phyloP scores from a whole-genome alignment of 305 asterid species.

The Solanum hybrid region DNA sequence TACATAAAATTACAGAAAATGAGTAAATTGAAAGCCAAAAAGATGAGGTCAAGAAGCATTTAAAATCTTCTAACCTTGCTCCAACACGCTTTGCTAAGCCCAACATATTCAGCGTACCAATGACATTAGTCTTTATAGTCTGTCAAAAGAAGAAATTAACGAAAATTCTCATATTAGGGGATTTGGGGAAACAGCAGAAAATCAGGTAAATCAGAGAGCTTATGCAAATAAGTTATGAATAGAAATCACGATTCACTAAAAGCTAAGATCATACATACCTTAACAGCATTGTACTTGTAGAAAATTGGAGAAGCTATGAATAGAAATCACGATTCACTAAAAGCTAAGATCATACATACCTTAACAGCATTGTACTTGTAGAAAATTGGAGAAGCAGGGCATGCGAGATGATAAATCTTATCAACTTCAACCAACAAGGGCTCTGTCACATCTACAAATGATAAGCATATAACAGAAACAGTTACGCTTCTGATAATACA shows the following conservation, averaged over 20 bases:
- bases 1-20: background rate
- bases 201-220: background rate
- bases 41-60: background rate
- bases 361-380: conserved; percentile 45
- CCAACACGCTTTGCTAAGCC: conserved; percentile 49
- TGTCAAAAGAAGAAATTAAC: background rate
- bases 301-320: conserved; percentile 34
- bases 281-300: conserved; percentile 43
- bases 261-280: conserved; percentile 16
- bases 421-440: conserved; percentile 33
- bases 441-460: conserved; percentile 30
- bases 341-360: conserved; percentile 11
- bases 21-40: background rate
- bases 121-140: conserved; percentile 48
- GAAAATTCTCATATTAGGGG: background rate
- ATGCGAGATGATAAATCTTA: conserved; percentile 37
- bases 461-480: background rate
- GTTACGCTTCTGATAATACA: background rate
- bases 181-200: background rate
- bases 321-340: background rate
- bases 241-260: background rate
- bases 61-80: conserved; percentile 29
- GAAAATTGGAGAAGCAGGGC: conserved; percentile 42
- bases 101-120: conserved; percentile 43
- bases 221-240: background rate